Conservation (phyloP, 306 rosid species). For the Vachellia collinsii region DNA sequence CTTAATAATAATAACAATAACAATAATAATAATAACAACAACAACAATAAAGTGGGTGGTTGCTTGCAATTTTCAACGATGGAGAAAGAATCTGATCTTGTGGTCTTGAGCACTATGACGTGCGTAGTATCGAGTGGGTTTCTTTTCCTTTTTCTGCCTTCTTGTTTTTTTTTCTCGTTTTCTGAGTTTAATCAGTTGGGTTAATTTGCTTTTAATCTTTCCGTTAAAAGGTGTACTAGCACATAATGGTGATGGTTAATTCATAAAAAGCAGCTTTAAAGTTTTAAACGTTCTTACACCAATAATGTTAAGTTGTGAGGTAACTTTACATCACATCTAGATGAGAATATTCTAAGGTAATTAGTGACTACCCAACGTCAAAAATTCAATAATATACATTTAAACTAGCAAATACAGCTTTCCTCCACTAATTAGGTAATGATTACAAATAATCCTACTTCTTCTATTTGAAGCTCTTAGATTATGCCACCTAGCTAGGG, state of each 20-base stretch:
- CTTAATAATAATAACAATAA: too few species aligned
- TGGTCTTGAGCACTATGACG: conserved; percentile 28
- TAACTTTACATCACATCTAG: conserved; percentile 43
- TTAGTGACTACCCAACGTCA: conserved; percentile 25
- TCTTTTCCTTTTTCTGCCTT: neutral
- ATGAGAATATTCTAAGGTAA: conserved; percentile 43
- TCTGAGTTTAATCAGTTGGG: conserved; percentile 1
- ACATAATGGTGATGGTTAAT: conserved; percentile 31
- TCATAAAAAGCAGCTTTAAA: conserved; percentile 19
- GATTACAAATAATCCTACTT: conserved; percentile 45
- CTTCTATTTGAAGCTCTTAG: conserved; percentile 25
- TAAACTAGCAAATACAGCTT: conserved; percentile 44
- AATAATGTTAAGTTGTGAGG: conserved; percentile 13
- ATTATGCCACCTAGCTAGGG: conserved; percentile 21
- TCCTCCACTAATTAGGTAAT: conserved; percentile 55
- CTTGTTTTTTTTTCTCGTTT: neutral
- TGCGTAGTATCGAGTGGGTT: conserved; percentile 6
- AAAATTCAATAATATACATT: conserved; percentile 29
- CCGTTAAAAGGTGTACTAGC: neutral
- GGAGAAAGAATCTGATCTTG: conserved; percentile 3
- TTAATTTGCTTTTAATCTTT: neutral
- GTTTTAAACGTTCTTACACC: conserved; percentile 31
- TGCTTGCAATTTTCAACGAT: conserved; percentile 30
- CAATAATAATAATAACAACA: too few species aligned
- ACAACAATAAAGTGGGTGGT: neutral